A percentile compares a stretch with the other conserved stretches of the same genome.
These are phyloP conservation scores for Colletotrichum karsti DNA, from an alignment of 2,329 filamentous ascomycete genomes.

Conservation along the genomic window DNA sequence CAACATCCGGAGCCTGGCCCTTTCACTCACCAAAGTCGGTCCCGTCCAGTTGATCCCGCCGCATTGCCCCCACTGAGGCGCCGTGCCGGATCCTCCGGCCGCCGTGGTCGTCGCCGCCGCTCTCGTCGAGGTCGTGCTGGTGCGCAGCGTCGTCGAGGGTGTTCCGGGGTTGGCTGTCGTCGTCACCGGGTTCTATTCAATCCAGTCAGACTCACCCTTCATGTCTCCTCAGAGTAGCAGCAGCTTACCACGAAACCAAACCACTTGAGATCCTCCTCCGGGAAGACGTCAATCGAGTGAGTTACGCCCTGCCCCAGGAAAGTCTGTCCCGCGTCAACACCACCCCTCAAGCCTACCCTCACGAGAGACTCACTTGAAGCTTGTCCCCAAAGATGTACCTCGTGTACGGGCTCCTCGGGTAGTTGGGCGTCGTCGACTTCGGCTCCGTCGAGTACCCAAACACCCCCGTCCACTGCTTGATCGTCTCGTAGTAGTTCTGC, in stretches of 20 bases:
- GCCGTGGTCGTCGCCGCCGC: slow-evolving; percentile 1
- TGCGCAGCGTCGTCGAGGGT: slow-evolving; percentile 17
- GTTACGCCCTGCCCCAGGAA: slow-evolving; percentile 23
- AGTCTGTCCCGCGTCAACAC: background rate
- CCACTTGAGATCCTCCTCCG: slow-evolving; percentile 29
- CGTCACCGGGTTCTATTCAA: slow-evolving; percentile 15
- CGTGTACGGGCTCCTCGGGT: slow-evolving; percentile 47
- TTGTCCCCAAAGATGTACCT: slow-evolving; percentile 48
- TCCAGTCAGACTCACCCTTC: background rate
- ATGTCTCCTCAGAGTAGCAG: background rate
- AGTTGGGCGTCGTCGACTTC: slow-evolving; percentile 39
- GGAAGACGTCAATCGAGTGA: slow-evolving; percentile 28
- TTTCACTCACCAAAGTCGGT: slow-evolving; percentile 1
- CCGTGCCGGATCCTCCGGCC: slow-evolving; percentile 5
- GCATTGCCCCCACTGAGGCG: slow-evolving; percentile 26
- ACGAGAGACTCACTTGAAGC: slow-evolving; percentile 29
- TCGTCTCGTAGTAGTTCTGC: slow-evolving; percentile 65
- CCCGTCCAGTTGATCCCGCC: slow-evolving; percentile 21
- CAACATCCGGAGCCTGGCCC: background rate
- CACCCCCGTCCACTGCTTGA: slow-evolving; percentile 64
- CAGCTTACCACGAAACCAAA: slow-evolving; percentile 22
- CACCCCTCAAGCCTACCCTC: background rate
- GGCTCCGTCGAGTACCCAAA: slow-evolving; percentile 49
- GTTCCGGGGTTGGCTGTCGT: background rate
- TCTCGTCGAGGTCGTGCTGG: background rate